A percentile compares a stretch with the other conserved stretches of the same genome.
phyloP scores from a whole-genome alignment of 176 grass and related monocot genomes.

The Avena eriantha region DNA sequence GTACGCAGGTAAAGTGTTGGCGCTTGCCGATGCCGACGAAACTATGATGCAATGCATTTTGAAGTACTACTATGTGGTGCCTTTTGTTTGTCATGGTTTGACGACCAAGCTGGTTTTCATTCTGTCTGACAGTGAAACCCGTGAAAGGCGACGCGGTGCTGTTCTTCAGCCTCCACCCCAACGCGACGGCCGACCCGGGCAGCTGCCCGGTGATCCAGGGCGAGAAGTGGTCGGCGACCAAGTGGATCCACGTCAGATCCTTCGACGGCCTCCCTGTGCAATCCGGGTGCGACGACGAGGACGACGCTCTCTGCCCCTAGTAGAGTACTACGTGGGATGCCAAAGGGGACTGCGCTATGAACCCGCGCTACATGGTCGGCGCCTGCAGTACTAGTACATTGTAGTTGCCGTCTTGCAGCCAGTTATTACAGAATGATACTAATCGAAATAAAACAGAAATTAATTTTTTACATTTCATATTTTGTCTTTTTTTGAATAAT shows the following conservation, averaged over 20 bases:
- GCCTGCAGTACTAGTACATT: too few species aligned
- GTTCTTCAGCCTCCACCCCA: slow-evolving; percentile 61
- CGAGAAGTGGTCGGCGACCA: slow-evolving; percentile 70
- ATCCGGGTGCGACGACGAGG: slow-evolving; percentile 46
- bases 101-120: background rate
- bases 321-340: too few species aligned
- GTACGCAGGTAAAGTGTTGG: too few species aligned
- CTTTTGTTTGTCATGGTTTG: too few species aligned
- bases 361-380: too few species aligned
- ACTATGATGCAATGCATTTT: background rate
- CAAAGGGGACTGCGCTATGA: too few species aligned
- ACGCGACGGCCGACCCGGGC: slow-evolving; percentile 45
- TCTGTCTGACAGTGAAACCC: slow-evolving; percentile 61
- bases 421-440: too few species aligned
- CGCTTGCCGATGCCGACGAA: too few species aligned
- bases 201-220: slow-evolving; percentile 65
- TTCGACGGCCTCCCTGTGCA: slow-evolving; percentile 3
- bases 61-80: too few species aligned
- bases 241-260: slow-evolving; percentile 60
- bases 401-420: too few species aligned
- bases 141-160: slow-evolving; percentile 65
- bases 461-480: background rate
- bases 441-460: background rate
- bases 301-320: slow-evolving; percentile 18
- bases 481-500: background rate